phyloP scores from a whole-genome alignment of 768 basidiomycete species.

The Hydnum rufescens region DNA sequence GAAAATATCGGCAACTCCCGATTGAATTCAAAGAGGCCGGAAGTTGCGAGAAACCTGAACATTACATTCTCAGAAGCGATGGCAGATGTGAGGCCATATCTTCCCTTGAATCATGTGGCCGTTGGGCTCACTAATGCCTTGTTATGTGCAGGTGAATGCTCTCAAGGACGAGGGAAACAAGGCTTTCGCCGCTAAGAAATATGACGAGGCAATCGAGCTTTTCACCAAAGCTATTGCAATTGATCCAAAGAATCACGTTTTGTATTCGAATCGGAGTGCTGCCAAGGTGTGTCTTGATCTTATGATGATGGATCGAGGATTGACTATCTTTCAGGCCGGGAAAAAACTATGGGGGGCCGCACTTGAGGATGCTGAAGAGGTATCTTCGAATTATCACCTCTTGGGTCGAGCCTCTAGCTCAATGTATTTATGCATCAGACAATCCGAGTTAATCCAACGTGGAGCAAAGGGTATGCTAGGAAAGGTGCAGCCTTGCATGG shows the following conservation, averaged over 20 bases:
- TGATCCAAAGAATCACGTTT: slow-evolving; percentile 68
- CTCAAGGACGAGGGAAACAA: slow-evolving; percentile 92
- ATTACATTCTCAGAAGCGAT: slow-evolving; percentile 14
- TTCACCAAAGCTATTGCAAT: slow-evolving; percentile 68
- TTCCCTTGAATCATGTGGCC: background rate
- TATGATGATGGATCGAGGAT: too few species aligned
- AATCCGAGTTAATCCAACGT: slow-evolving; percentile 53
- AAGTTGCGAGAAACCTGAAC: too few species aligned
- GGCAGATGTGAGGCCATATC: slow-evolving; percentile 20
- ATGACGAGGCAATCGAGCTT: slow-evolving; percentile 67
- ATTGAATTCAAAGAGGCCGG: background rate
- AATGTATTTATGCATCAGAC: background rate
- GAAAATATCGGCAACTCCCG: background rate
- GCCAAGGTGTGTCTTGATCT: too few species aligned
- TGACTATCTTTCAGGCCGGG: too few species aligned
- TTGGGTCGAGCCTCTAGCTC: background rate
- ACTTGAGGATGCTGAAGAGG: slow-evolving; percentile 79
- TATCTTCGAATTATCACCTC: slow-evolving; percentile 18
- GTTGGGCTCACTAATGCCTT: background rate
- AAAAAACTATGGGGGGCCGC: slow-evolving; percentile 61
- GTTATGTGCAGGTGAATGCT: slow-evolving; percentile 25
- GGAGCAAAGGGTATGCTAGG: slow-evolving; percentile 80
- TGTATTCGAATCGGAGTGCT: slow-evolving; percentile 86
- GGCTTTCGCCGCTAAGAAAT: slow-evolving; percentile 84
- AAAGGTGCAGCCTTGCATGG: slow-evolving; percentile 92